Base-by-base conservation (phyloP, 306 rosid species). In the Hippophae tibetana region DNA sequence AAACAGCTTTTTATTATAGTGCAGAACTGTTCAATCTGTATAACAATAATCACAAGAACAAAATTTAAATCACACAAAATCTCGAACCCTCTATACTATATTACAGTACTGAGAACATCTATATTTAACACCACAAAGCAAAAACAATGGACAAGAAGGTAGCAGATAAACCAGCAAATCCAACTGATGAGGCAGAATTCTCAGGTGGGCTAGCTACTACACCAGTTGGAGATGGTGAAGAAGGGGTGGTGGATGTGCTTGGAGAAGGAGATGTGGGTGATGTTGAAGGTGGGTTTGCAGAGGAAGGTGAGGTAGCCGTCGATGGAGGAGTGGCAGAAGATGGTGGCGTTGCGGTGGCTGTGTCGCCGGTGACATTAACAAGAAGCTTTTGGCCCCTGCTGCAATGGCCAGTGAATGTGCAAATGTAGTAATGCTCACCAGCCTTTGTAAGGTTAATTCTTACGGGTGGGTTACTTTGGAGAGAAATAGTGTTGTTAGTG, bases 91-190 rank as follows among this genome's bases (percentile, higher is more conserved):
- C 23, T 18, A 11, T 5, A 71, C 50, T 18, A 18, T 60, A 57
- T 69, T 47, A 61, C 57, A 7, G n/a, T 54, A 48, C 58, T 10
- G 58, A 2, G 6, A 54, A 67, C 43, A 18, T 18, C 23, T 18
- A 27, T 13, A 54, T 70, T 83, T 81, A 83, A 9, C 13, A 73
- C 66, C 80, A 59, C 56, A 86, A 66, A 42, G 76, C 75, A 1
- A 69, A 69, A 1, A 78, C 81, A 27, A 81, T 2, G 52, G 81
- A 70, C n/a, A 80, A 23, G 12, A 77, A 10, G 43, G 80, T 47
- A 44, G 77, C 74, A 42, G 57, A 74, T 3, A 76, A 59, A 50
- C 79, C 81, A 3, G 72, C 60, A 26, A 64, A 60, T 25, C 66
- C 54, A 1, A 81, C 57, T 9, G 84, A 77, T 3, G 54, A 40